Base-by-base conservation (phyloP, 352 stramenopile genomes). In the Phytophthora cactorum region DNA sequence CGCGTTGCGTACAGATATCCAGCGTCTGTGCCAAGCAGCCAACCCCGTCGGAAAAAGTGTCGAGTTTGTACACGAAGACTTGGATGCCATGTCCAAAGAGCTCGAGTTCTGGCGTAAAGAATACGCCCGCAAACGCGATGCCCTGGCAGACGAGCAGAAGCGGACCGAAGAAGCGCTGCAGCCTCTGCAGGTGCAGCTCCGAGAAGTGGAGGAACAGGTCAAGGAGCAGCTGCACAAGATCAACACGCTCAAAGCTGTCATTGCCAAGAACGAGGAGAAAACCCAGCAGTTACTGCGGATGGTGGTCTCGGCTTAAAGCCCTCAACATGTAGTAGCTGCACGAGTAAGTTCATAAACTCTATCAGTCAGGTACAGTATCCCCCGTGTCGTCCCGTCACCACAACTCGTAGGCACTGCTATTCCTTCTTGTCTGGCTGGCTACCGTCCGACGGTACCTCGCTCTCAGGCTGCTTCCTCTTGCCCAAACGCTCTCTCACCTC, bases 61-160 rank as follows among this genome's bases (percentile, higher is more conserved):
- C 65, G 91, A 98, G 75, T 98, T 96, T 77, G 91, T 98, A 17
- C 84, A 97, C 65, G 90, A 98, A 63, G 96, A 98, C 74, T 72
- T 98, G 64, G 90, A 93, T 39, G 79, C 86, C n/a, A 98, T 99
- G 93, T 83, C 80, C 6, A 95, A 93, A 61, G 95, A 98, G 71
- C 87, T 98, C 34, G 87, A 95, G 47, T 84, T 92, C 56, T 99
- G 95, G 95, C 84, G 87, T 46, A 86, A 84, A 32, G 86, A 97
- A 71, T 93, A 95, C 59, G 68, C 80, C 31, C 78, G 79, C 29
- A 93, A 97, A 54, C 77, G 80, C 29, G 86, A 92, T 36, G 78
- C 87, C 41, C 84, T 97, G 31, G 82, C 89, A 32, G 84, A 97
- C 27, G 91, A 97, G 69, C 79, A 86, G 49, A 94, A 96, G 70